These are phyloP conservation scores for Aspergillus flavus DNA, from an alignment of 2,329 filamentous ascomycete species.

Conservation along the genomic window DNA sequence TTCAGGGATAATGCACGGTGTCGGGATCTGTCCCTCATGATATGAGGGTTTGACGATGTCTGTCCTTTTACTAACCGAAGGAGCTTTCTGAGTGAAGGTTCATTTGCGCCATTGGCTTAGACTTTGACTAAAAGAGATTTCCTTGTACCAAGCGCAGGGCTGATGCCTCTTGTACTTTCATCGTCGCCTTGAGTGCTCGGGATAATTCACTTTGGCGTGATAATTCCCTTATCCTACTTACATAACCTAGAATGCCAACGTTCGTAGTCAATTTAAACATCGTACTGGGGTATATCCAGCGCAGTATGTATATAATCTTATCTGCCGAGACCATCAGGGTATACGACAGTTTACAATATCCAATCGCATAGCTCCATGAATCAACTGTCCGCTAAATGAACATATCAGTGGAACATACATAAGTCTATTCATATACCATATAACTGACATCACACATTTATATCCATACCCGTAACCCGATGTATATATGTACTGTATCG, in stretches of 20 bases:
- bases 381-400: neutral
- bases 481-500: neutral
- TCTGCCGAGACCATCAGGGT: neutral
- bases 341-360: neutral
- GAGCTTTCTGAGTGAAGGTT: neutral
- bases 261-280: neutral
- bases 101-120: neutral
- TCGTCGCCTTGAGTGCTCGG: neutral
- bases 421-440: neutral
- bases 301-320: neutral
- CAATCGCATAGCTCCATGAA: neutral
- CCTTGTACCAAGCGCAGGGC: neutral
- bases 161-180: neutral
- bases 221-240: neutral
- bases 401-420: neutral
- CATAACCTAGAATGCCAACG: neutral
- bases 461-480: neutral
- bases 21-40: neutral
- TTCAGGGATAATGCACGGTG: neutral
- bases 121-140: neutral
- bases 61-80: neutral
- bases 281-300: neutral
- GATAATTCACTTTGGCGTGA: neutral
- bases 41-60: neutral
- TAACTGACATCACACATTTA: neutral